Evolutionary conservation across 148 eudicot genomes (phyloP).

Genomic region (Camellia sinensis): DNA sequence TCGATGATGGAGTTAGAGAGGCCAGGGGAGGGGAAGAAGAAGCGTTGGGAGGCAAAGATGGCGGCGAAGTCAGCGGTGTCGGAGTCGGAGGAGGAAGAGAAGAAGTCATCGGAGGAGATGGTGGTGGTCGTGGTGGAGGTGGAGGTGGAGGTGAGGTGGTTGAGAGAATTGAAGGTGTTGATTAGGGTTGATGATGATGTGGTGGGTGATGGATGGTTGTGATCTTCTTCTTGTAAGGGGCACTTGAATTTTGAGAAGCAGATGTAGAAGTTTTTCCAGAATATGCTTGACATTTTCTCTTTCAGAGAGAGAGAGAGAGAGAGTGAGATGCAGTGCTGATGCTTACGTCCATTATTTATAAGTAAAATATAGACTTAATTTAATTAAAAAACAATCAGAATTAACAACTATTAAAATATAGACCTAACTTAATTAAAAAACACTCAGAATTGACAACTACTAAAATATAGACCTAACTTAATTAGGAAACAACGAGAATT

Average conservation of each 20-base stretch:
- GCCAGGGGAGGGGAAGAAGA: slow-evolving; percentile 74
- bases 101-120: slow-evolving; percentile 17
- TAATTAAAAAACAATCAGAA: too few relatives aligned
- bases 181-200: neutral
- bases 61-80: slow-evolving; percentile 32
- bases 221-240: slow-evolving; percentile 11
- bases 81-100: slow-evolving; percentile 26
- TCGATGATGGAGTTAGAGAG: slow-evolving; percentile 62
- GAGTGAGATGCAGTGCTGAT: neutral
- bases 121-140: neutral
- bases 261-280: slow-evolving; percentile 47
- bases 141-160: slow-evolving; percentile 14
- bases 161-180: slow-evolving; percentile 33
- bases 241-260: slow-evolving; percentile 58
- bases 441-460: too few relatives aligned
- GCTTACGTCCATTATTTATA: too few relatives aligned
- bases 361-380: too few relatives aligned
- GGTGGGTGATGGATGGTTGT: slow-evolving; percentile 7
- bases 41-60: slow-evolving; percentile 53
- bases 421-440: too few relatives aligned
- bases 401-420: too few relatives aligned
- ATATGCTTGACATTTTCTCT: slow-evolving; percentile 38
- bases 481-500: too few relatives aligned
- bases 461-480: too few relatives aligned
- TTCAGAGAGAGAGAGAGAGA: slow-evolving; percentile 4